Evolutionary conservation across 164 flowering plant species (phyloP).

Genomic region (Euptelea pleiosperma): DNA sequence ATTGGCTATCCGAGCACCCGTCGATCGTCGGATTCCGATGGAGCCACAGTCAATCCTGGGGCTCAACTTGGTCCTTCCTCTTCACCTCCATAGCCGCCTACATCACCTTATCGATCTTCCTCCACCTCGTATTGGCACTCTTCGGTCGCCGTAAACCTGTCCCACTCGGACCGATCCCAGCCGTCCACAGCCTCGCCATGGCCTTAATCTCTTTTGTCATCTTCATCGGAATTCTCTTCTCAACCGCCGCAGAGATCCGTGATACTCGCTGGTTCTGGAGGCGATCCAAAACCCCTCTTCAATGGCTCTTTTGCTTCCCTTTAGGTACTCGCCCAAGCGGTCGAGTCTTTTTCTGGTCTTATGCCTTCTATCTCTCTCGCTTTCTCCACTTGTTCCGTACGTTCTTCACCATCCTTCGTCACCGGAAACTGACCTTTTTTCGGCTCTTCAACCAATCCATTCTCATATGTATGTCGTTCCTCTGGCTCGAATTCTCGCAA

Average conservation of each 20-base stretch:
- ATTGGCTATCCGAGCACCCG: conserved; percentile 79
- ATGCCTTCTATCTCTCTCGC: conserved; percentile 65
- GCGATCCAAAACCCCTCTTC: conserved; percentile 58
- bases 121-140: conserved; percentile 36
- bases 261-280: conserved; percentile 85
- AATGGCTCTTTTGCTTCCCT: conserved; percentile 90
- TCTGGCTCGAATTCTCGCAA: conserved; percentile 93
- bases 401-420: conserved; percentile 45
- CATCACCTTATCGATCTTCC: conserved; percentile 36
- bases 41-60: conserved; percentile 62
- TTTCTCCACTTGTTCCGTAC: conserved; percentile 62
- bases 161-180: conserved; percentile 69
- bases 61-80: conserved; percentile 86
- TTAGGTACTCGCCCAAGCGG: conserved; percentile 83
- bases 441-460: conserved; percentile 59
- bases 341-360: conserved; percentile 92
- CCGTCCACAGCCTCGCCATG: conserved; percentile 60
- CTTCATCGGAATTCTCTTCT: conserved; percentile 58
- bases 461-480: conserved; percentile 48
- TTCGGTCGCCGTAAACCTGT: conserved; percentile 37
- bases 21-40: conserved; percentile 63
- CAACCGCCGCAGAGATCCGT: conserved; percentile 73
- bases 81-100: conserved; percentile 52
- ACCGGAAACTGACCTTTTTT: conserved; percentile 39
- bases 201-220: conserved; percentile 52